Evolutionary conservation across 1,284 basidiomycete species (phyloP).

Genomic region (Anthracocystis walkeri): DNA sequence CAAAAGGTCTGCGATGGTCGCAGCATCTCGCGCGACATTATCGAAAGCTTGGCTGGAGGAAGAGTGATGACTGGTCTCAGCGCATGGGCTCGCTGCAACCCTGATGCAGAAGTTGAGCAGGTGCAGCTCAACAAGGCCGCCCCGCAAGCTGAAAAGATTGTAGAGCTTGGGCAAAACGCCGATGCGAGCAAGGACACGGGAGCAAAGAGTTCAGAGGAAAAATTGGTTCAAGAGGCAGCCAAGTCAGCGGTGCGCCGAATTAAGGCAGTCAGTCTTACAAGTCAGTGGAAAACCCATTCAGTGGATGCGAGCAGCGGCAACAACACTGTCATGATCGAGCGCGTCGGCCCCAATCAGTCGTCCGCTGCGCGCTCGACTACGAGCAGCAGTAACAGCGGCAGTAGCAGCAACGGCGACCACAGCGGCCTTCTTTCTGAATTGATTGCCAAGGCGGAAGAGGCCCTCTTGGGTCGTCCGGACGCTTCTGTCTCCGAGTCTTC

Average conservation of each 20-base stretch:
- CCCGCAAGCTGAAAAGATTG: slow-evolving; percentile 24
- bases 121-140: slow-evolving; percentile 13
- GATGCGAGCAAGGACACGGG: slow-evolving; percentile 18
- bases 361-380: background rate
- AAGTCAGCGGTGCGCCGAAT: slow-evolving; percentile 43
- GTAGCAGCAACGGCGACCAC: slow-evolving; percentile 11
- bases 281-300: slow-evolving; percentile 56
- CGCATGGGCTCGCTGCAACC: slow-evolving; percentile 67
- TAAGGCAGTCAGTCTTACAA: slow-evolving; percentile 44
- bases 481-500: background rate
- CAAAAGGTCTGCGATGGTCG: slow-evolving; percentile 70
- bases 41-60: slow-evolving; percentile 70
- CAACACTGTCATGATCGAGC: slow-evolving; percentile 53
- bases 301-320: slow-evolving; percentile 44
- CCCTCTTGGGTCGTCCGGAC: slow-evolving; percentile 17
- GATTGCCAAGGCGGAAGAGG: slow-evolving; percentile 45
- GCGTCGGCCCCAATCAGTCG: slow-evolving; percentile 23
- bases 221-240: slow-evolving; percentile 28
- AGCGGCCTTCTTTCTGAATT: slow-evolving; percentile 32
- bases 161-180: slow-evolving; percentile 34
- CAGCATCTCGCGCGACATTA: slow-evolving; percentile 66
- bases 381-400: background rate
- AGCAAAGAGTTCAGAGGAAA: slow-evolving; percentile 5
- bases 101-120: slow-evolving; percentile 37
- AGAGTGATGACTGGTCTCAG: slow-evolving; percentile 71